Percentiles rank a stretch among this genome's conserved stretches.
Evolutionary conservation across 371 early-diverging fungal genomes (phyloP).

Genomic region (Mortierella sp.): DNA sequence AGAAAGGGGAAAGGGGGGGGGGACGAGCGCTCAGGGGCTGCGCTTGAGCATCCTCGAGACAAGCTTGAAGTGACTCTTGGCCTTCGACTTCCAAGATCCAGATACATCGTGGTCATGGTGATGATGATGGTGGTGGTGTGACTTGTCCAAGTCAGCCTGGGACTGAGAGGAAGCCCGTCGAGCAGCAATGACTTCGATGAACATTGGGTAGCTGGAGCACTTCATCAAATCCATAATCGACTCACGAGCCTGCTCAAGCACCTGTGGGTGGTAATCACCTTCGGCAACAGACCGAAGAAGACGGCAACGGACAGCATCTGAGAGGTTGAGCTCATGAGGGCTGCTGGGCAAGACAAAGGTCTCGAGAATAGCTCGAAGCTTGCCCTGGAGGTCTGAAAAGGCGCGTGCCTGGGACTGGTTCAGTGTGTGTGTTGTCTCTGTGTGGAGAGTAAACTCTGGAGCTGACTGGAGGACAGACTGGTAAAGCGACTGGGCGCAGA

Average conservation of each 20-base stretch:
- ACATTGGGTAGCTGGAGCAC: slow-evolving; percentile 52
- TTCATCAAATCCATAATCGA: slow-evolving; percentile 54
- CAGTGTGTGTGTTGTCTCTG: slow-evolving; percentile 26
- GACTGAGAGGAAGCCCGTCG: slow-evolving; percentile 40
- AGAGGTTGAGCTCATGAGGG: slow-evolving; percentile 53
- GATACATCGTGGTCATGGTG: not conserved
- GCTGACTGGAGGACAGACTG: slow-evolving; percentile 39
- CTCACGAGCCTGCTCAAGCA: slow-evolving; percentile 48
- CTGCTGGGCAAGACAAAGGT: slow-evolving; percentile 52
- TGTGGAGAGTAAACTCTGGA: slow-evolving; percentile 33
- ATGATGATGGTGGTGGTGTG: slow-evolving; percentile 16
- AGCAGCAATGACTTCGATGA: slow-evolving; percentile 34
- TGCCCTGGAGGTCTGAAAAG: slow-evolving; percentile 43
- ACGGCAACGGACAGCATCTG: slow-evolving; percentile 42
- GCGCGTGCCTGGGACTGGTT: slow-evolving; percentile 37
- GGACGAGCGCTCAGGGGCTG: slow-evolving; percentile 20
- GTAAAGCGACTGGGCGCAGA: slow-evolving; percentile 46
- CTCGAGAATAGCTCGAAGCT: slow-evolving; percentile 52
- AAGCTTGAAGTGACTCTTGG: slow-evolving; percentile 46
- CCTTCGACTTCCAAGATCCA: slow-evolving; percentile 44
- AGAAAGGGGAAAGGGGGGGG: not conserved
- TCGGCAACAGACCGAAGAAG: slow-evolving; percentile 40
- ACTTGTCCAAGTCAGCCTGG: slow-evolving; percentile 33
- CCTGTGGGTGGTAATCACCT: slow-evolving; percentile 48
- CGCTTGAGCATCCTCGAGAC: slow-evolving; percentile 52